Conservation (phyloP, 139 green algal species). For the Deuterostichococcus epilithicus region DNA sequence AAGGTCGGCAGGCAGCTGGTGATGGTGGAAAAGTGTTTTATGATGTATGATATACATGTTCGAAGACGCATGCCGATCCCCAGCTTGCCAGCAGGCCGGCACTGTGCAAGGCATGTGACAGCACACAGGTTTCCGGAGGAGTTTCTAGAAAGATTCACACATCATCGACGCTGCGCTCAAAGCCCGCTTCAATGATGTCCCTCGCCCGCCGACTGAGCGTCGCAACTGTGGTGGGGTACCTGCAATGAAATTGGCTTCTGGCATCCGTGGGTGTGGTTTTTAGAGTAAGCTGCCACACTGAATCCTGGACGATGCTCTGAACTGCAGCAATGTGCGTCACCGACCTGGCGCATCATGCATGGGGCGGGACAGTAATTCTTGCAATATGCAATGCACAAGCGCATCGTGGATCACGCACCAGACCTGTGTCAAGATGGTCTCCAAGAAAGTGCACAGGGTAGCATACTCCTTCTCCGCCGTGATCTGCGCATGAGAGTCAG, state of each 20-base stretch:
- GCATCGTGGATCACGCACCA: conserved; percentile 51
- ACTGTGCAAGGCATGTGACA: no score
- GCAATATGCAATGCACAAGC: background rate
- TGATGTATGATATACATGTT: no score
- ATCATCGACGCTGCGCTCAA: conserved; percentile 68
- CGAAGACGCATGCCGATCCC: no score
- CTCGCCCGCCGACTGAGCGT: conserved; percentile 70
- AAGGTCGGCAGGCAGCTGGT: no score
- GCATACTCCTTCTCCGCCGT: conserved; percentile 67
- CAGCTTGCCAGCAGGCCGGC: no score
- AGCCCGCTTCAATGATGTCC: conserved; percentile 73
- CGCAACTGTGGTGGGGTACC: conserved; percentile 86
- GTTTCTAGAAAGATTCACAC: background rate
- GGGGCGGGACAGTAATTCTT: no score
- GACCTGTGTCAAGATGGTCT: conserved; percentile 82
- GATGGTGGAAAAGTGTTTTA: no score
- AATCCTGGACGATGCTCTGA: no score
- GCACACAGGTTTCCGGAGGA: no score
- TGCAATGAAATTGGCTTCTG: conserved; percentile 4
- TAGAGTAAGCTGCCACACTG: background rate
- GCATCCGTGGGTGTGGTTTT: background rate
- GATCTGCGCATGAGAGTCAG: conserved; percentile 65
- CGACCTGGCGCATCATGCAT: no score
- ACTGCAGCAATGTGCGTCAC: no score
- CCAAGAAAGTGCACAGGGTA: conserved; percentile 82